Evolutionary conservation across 331 rosid species (phyloP).

Genomic region (Quercus tomentella): DNA sequence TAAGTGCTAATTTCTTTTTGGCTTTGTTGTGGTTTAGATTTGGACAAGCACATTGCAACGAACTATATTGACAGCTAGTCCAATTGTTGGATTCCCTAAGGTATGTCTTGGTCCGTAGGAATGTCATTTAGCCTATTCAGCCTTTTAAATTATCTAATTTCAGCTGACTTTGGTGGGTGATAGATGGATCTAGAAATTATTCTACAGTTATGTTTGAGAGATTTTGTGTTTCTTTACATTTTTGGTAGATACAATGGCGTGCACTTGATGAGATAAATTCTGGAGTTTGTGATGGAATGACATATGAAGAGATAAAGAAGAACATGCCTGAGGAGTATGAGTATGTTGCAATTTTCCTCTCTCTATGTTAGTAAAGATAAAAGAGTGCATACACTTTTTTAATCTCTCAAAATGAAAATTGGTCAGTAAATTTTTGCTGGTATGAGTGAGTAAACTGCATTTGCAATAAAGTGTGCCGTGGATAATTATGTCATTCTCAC

Average conservation of each 20-base stretch:
- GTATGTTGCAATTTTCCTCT: constrained; percentile 44
- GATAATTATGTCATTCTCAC: constrained; percentile 4
- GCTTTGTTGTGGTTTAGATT: constrained; percentile 47
- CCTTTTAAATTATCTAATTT: neutral
- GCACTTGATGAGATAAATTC: constrained; percentile 92
- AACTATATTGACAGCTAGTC: constrained; percentile 85
- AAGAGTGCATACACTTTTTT: neutral
- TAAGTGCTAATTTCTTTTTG: neutral
- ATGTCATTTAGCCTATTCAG: neutral
- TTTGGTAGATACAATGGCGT: constrained; percentile 91
- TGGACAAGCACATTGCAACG: constrained; percentile 99
- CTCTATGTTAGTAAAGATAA: neutral
- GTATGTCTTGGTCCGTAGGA: constrained; percentile 36
- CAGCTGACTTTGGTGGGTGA: neutral
- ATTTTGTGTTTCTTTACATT: constrained; percentile 4
- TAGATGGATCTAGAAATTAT: neutral
- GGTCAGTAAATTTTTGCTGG: neutral
- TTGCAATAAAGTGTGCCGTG: neutral
- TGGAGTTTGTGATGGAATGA: constrained; percentile 98
- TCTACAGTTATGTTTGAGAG: neutral
- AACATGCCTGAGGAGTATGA: constrained; percentile 97
- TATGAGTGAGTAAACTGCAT: neutral
- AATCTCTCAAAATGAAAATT: neutral
- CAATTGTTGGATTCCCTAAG: constrained; percentile 92
- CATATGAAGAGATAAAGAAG: constrained; percentile 87